Conservation (phyloP, 2,329 filamentous ascomycete species). For the Incumbomyces delicatus region DNA sequence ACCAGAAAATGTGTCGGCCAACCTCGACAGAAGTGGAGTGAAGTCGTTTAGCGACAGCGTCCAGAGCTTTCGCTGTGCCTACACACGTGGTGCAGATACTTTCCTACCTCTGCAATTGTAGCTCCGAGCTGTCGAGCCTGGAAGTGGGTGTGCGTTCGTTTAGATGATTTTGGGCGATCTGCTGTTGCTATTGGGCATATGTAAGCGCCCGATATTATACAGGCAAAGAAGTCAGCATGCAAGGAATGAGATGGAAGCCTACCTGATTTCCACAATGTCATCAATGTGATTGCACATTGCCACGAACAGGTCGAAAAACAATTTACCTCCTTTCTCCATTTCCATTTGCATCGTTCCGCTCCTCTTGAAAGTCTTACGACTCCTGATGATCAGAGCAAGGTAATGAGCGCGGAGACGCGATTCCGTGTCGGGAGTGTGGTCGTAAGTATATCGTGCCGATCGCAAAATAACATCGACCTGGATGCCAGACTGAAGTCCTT, state of each 20-base stretch:
- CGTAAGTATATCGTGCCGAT: slow-evolving; percentile 89
- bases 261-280: slow-evolving; percentile 82
- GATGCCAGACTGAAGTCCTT: slow-evolving; percentile 85
- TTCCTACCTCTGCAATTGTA: slow-evolving; percentile 22
- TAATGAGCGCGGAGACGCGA: slow-evolving; percentile 91
- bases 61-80: slow-evolving; percentile 14
- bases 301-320: slow-evolving; percentile 98
- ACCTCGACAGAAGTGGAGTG: slow-evolving; percentile 35
- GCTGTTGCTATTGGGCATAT: slow-evolving; percentile 34
- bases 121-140: slow-evolving; percentile 27
- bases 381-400: slow-evolving; percentile 92
- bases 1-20: slow-evolving; percentile 36
- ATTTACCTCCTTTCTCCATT: slow-evolving; percentile 89
- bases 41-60: slow-evolving; percentile 18
- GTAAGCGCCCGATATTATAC: slow-evolving; percentile 17
- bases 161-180: slow-evolving; percentile 46
- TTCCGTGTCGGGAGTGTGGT: slow-evolving; percentile 87
- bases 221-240: slow-evolving; percentile 11
- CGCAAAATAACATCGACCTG: slow-evolving; percentile 85
- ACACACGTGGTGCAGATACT: slow-evolving; percentile 28
- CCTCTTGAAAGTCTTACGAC: slow-evolving; percentile 93
- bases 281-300: slow-evolving; percentile 97
- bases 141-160: slow-evolving; percentile 23
- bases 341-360: slow-evolving; percentile 98
- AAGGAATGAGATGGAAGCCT: slow-evolving; percentile 41